Base-by-base conservation (phyloP, 2,329 filamentous ascomycete species). In the Gnomoniopsis sp. region DNA sequence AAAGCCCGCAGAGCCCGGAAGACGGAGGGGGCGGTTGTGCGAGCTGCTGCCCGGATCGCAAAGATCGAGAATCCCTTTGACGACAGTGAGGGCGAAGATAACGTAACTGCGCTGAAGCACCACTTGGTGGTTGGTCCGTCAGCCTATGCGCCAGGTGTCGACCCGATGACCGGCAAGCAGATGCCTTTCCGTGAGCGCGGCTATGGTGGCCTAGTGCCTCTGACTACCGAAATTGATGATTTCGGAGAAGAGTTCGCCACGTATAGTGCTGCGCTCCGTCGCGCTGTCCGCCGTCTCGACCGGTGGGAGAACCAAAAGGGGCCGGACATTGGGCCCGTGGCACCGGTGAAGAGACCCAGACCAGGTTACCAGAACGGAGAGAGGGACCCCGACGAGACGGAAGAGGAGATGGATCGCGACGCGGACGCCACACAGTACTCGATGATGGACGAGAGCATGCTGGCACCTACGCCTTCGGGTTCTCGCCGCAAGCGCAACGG, bases 211-310 rank as follows among this genome's bases (percentile, higher is more conserved):
- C 79, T 90, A 43, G 84, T 82, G 54, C 86, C 83, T 34, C 75
- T 89, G 0, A 74, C 74, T 21, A 73, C 75, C 17, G 89, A 93
- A 69, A 72, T 79, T 0, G 88, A 91, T 62, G 90, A 93, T 72
- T 89, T 86, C 65, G 90, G 90, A 47, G 90, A 93, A 70, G 89
- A 93, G 70, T 79, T 85, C 6, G 80, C 81, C 56, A 79, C 84
- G 1, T 87, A 90, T 59, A 82, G 85, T 3, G 84, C 88, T 12
- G 82, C 89, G 8, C 74, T 93, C 19, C 78, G 87, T 55, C 81
- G 88, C 17, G 79, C 81, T 1, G 76, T 79, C 21, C 81, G 90
- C 30, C 80, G 90, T 44, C 75, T 93, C n/a, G 76, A 82, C 54
- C 81, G 90, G 34, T 93, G 90, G 90, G 80, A 85, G 50, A 75